Conservation (phyloP, 345 rosid species). For the Euclidium syriacum region DNA sequence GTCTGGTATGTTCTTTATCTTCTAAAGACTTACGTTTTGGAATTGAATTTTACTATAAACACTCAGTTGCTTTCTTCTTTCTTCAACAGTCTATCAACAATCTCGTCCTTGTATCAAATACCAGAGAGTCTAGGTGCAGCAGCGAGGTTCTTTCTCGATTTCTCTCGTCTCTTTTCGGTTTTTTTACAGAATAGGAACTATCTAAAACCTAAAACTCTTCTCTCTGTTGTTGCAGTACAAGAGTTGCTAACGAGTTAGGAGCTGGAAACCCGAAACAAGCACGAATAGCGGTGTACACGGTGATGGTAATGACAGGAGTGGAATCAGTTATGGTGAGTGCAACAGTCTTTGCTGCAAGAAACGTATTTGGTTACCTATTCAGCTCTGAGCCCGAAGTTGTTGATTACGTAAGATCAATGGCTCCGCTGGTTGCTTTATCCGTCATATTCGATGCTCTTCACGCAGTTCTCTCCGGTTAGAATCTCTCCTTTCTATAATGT, state of each 20-base stretch:
- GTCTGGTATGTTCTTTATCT: constrained; percentile 53
- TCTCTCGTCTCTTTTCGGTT: too few relatives aligned
- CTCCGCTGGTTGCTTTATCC: constrained; percentile 22
- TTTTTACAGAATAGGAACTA: neutral
- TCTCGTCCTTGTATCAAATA: constrained; percentile 45
- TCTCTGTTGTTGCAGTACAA: constrained; percentile 40
- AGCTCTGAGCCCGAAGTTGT: constrained; percentile 32
- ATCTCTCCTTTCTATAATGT: neutral
- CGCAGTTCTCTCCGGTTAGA: constrained; percentile 29
- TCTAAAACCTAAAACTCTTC: neutral
- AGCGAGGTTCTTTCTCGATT: constrained; percentile 40
- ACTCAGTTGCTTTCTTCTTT: neutral
- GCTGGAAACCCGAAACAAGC: constrained; percentile 33
- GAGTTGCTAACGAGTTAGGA: constrained; percentile 47
- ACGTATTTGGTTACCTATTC: constrained; percentile 33
- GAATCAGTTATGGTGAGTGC: constrained; percentile 26
- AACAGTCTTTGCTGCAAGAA: constrained; percentile 21
- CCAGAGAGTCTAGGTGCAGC: constrained; percentile 63
- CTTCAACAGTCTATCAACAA: constrained; percentile 50
- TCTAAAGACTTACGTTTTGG: neutral
- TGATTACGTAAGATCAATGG: constrained; percentile 27
- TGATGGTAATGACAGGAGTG: constrained; percentile 20
- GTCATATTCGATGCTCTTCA: constrained; percentile 33
- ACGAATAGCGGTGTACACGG: constrained; percentile 23
- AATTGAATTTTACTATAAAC: neutral